A percentile compares a stretch with the other conserved stretches of the same genome.
Evolutionary conservation across 2,329 filamentous ascomycete genomes (phyloP).

Genomic region (Diplodia mutila): DNA sequence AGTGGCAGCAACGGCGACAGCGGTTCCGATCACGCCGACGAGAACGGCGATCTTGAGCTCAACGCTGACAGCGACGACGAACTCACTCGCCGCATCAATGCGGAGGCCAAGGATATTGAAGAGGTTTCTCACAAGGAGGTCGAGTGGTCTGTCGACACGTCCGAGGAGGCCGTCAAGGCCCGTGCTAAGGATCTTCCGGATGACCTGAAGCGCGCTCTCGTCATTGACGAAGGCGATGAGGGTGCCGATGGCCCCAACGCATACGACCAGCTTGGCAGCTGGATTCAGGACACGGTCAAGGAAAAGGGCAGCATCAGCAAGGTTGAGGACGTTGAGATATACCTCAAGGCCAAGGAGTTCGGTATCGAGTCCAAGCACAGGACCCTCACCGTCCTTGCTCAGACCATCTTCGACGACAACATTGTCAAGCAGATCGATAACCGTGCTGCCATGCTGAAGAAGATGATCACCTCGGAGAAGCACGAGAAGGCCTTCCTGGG

Average conservation of each 20-base stretch:
- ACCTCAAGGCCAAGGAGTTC: slow-evolving; percentile 94
- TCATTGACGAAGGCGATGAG: slow-evolving; percentile 73
- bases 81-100: slow-evolving; percentile 75
- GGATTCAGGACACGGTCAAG: slow-evolving; percentile 78
- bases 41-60: slow-evolving; percentile 66
- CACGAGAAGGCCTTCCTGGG: slow-evolving; percentile 96
- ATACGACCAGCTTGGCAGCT: slow-evolving; percentile 91
- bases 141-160: slow-evolving; percentile 96
- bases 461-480: slow-evolving; percentile 87
- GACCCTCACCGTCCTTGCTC: slow-evolving; percentile 86
- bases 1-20: slow-evolving; percentile 68
- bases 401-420: slow-evolving; percentile 90
- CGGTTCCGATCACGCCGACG: slow-evolving; percentile 66
- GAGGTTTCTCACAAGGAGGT: slow-evolving; percentile 76
- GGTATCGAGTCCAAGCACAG: slow-evolving; percentile 94
- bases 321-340: slow-evolving; percentile 87
- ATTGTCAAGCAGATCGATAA: slow-evolving; percentile 84
- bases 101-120: slow-evolving; percentile 73
- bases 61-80: slow-evolving; percentile 89
- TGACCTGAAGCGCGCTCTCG: slow-evolving; percentile 91
- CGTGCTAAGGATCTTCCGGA: slow-evolving; percentile 91
- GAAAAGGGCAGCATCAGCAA: slow-evolving; percentile 74
- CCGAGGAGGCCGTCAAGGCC: slow-evolving; percentile 90
- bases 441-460: slow-evolving; percentile 86
- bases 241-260: slow-evolving; percentile 77